Evolutionary conservation across 2,329 filamentous ascomycete species (phyloP).

Genomic region (Fusarium sp.): DNA sequence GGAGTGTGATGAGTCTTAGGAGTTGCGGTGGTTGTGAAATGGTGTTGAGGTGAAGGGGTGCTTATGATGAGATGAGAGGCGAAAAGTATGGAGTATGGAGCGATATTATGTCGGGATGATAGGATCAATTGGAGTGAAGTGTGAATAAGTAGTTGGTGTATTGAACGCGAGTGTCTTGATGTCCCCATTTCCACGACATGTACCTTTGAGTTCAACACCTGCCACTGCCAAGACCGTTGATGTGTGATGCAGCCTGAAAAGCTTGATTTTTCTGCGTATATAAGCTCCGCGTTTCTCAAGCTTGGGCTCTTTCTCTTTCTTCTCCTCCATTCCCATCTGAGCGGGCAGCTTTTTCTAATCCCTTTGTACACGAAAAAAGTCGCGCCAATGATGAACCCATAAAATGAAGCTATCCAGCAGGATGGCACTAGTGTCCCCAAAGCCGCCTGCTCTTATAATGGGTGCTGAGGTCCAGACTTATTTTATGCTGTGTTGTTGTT

Average conservation of each 20-base stretch:
- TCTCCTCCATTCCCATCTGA: background rate
- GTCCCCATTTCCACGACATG: background rate
- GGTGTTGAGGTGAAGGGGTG: background rate
- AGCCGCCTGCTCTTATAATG: background rate
- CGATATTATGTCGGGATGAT: background rate
- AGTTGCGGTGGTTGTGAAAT: background rate
- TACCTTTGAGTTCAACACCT: background rate
- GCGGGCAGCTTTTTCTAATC: background rate
- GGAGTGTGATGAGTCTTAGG: slow-evolving; percentile 51
- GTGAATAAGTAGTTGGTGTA: background rate
- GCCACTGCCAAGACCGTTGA: background rate
- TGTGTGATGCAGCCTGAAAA: slow-evolving; percentile 1
- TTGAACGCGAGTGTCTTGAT: background rate
- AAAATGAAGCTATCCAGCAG: background rate
- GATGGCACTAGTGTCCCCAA: background rate
- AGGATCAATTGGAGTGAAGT: background rate
- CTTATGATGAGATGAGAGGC: background rate
- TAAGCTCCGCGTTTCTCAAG: slow-evolving; percentile 7
- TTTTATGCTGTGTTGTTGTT: background rate
- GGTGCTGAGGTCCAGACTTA: background rate
- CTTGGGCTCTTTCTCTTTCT: background rate
- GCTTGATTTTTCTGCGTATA: slow-evolving; percentile 8
- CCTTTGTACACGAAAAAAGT: slow-evolving; percentile 3
- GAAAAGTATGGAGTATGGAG: background rate
- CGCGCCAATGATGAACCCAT: slow-evolving; percentile 14